Conservation (phyloP, 306 rosid species). For the Lablab purpureus region DNA sequence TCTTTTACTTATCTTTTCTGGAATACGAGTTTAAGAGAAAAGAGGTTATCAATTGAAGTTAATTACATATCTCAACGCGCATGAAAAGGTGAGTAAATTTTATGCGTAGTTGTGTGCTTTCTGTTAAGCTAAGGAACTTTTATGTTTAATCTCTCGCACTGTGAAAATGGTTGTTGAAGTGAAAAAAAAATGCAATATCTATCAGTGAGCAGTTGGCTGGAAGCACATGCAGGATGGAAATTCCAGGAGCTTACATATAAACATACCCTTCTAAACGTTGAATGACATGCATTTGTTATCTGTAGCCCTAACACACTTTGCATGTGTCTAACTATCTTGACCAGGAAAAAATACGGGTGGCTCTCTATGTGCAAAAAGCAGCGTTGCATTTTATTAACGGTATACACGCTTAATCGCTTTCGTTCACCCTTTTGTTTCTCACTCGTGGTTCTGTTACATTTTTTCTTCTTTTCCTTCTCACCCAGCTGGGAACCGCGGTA, state of each 20-base stretch:
- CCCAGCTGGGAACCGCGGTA: constrained; percentile 64
- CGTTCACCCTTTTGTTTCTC: background rate
- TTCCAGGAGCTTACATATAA: background rate
- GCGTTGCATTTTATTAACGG: constrained; percentile 81
- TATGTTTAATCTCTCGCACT: background rate
- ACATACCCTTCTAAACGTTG: constrained; percentile 29
- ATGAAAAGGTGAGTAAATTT: no score
- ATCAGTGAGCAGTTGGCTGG: background rate
- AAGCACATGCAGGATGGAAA: background rate
- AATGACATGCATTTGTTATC: constrained; percentile 40
- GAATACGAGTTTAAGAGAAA: background rate
- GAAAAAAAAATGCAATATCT: background rate
- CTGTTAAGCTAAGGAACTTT: background rate
- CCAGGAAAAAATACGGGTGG: constrained; percentile 82
- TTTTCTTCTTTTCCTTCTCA: constrained; percentile 1
- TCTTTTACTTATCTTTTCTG: background rate
- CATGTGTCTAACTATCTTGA: constrained; percentile 44
- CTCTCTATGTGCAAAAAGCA: constrained; percentile 79
- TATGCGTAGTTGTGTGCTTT: background rate
- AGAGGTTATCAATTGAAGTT: background rate
- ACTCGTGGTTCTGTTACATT: background rate
- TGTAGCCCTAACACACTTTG: constrained; percentile 8
- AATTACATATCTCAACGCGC: no score
- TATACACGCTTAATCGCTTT: constrained; percentile 40
- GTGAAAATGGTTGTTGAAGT: background rate